Conservation (phyloP, 257 asterid species). For the Rubia yunnanensis region DNA sequence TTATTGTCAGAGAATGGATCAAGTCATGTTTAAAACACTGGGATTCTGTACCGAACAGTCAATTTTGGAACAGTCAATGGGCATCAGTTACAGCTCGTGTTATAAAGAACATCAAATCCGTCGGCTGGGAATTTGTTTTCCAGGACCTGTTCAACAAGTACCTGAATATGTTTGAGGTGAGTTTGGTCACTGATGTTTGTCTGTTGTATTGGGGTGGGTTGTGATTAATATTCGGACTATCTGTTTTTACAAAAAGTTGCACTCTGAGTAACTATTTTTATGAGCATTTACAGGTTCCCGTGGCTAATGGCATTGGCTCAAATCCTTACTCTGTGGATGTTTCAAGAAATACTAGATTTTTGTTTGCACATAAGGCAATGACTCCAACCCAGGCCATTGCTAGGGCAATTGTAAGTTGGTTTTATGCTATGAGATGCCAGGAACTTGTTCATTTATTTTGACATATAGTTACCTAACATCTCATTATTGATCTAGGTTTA, state of each 20-base stretch:
- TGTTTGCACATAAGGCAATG: constrained; percentile 65
- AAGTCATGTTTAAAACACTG: constrained; percentile 54
- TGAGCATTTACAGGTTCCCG: constrained; percentile 74
- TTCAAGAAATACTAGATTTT: constrained; percentile 82
- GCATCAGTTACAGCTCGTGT: constrained; percentile 90
- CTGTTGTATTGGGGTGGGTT: neutral
- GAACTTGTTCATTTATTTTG: neutral
- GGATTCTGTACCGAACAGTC: constrained; percentile 86
- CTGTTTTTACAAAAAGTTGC: neutral
- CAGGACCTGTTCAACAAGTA: constrained; percentile 69
- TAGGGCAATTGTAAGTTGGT: constrained; percentile 74
- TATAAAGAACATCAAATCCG: constrained; percentile 58
- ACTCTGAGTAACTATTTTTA: constrained; percentile 2
- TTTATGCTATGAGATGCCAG: neutral
- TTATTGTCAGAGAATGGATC: constrained; percentile 65
- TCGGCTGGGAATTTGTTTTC: constrained; percentile 67
- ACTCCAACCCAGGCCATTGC: constrained; percentile 90
- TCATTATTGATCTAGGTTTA: constrained; percentile 62
- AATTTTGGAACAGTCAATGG: constrained; percentile 98
- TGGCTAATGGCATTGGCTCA: constrained; percentile 89
- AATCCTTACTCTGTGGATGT: constrained; percentile 84
- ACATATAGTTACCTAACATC: constrained; percentile 13
- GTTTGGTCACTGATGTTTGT: constrained; percentile 3
- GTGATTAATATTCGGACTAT: neutral
- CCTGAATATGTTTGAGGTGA: constrained; percentile 93